Evolutionary conservation across 495 filamentous ascomycete genomes (phyloP).

Genomic region (Tuber borchii): DNA sequence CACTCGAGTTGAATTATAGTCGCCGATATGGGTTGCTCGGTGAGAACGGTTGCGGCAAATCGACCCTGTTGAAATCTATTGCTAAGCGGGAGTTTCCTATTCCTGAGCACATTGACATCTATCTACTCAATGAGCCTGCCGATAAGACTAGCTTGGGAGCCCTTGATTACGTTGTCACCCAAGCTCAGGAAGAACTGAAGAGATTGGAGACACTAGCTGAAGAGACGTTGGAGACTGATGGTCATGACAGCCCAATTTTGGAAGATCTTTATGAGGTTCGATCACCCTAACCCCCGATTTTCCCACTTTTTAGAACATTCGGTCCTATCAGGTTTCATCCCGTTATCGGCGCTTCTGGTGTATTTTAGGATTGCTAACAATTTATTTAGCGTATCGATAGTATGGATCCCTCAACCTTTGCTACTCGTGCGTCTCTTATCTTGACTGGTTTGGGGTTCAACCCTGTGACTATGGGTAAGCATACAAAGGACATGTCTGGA

Average conservation of each 20-base stretch:
- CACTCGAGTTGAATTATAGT: slow-evolving; percentile 85
- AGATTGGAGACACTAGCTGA: slow-evolving; percentile 82
- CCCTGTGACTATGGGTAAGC: slow-evolving; percentile 93
- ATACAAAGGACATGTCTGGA: slow-evolving; percentile 99
- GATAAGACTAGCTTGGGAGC: slow-evolving; percentile 81
- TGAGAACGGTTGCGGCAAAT: slow-evolving; percentile 99
- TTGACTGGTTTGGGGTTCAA: slow-evolving; percentile 99
- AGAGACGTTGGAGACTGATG: slow-evolving; percentile 80
- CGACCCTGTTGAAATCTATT: slow-evolving; percentile 91
- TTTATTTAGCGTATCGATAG: slow-evolving; percentile 77
- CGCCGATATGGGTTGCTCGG: slow-evolving; percentile 91
- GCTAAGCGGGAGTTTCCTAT: slow-evolving; percentile 88
- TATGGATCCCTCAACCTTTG: slow-evolving; percentile 99
- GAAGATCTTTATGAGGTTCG: slow-evolving; percentile 94
- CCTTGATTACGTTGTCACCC: slow-evolving; percentile 90
- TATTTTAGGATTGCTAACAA: slow-evolving; percentile 41
- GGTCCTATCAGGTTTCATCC: neutral
- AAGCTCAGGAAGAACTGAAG: slow-evolving; percentile 90
- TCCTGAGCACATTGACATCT: slow-evolving; percentile 96
- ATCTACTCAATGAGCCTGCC: slow-evolving; percentile 97
- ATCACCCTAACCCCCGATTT: neutral
- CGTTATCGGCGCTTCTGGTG: slow-evolving; percentile 27
- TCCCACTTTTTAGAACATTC: neutral
- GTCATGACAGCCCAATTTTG: slow-evolving; percentile 82
- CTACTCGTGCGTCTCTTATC: slow-evolving; percentile 91